Conservation (phyloP, 73 alveolate genomes). For the Paraurostyla sp. region DNA sequence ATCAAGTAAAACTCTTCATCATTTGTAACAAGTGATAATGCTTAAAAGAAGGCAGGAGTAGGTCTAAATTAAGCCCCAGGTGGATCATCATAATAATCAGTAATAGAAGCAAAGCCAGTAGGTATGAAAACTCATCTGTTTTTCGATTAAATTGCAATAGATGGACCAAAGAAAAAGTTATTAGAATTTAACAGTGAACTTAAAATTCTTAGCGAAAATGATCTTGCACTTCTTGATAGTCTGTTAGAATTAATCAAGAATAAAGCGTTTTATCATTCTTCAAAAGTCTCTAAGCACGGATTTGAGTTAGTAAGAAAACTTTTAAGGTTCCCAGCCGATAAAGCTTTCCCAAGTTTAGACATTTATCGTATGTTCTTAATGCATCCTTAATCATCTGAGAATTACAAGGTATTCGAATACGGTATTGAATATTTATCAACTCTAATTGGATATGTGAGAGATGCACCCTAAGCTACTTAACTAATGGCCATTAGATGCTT, state of each 20-base stretch:
- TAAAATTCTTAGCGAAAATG: slow-evolving; percentile 80
- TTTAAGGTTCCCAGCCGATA: slow-evolving; percentile 91
- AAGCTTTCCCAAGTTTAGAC: slow-evolving; percentile 94
- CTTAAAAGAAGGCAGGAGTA: slow-evolving; percentile 27
- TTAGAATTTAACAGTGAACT: slow-evolving; percentile 88
- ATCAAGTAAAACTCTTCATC: slow-evolving; percentile 63
- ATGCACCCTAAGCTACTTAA: slow-evolving; percentile 63
- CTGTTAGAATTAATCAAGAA: slow-evolving; percentile 77
- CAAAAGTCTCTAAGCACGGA: slow-evolving; percentile 76
- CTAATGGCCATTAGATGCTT: slow-evolving; percentile 85
- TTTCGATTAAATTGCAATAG: slow-evolving; percentile 89
- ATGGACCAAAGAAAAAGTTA: slow-evolving; percentile 94
- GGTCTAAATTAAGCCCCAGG: not conserved
- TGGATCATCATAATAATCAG: slow-evolving; percentile 57
- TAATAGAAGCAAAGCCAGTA: slow-evolving; percentile 69
- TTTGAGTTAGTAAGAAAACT: slow-evolving; percentile 86
- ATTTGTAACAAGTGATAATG: slow-evolving; percentile 47
- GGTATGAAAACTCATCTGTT: slow-evolving; percentile 81
- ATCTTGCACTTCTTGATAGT: slow-evolving; percentile 80
- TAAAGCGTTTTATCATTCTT: slow-evolving; percentile 84
- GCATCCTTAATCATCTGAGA: slow-evolving; percentile 88
- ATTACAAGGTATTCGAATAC: slow-evolving; percentile 86
- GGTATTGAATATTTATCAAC: slow-evolving; percentile 85
- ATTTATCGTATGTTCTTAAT: slow-evolving; percentile 92
- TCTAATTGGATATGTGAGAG: slow-evolving; percentile 54